phyloP scores from a whole-genome alignment of 139 green algal genomes.

The Desmodesmus armatus region DNA sequence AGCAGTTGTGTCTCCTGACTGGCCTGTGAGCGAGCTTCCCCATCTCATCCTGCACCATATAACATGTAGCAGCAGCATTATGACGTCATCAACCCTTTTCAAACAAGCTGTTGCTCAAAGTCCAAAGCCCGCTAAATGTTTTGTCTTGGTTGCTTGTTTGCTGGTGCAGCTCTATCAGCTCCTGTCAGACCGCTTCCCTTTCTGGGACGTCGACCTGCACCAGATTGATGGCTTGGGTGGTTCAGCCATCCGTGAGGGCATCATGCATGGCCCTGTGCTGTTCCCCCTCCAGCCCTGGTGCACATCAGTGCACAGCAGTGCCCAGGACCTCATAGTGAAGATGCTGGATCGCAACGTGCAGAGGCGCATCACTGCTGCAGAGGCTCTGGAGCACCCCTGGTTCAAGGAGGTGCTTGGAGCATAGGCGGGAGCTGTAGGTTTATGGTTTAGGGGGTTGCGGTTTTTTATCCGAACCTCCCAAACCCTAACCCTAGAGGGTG shows the following conservation, averaged over 20 bases:
- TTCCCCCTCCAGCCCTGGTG: constrained; percentile 67
- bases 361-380: constrained; percentile 57
- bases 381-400: constrained; percentile 60
- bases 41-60: too few relatives aligned
- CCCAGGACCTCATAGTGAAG: constrained; percentile 48
- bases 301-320: constrained; percentile 59
- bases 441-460: too few relatives aligned
- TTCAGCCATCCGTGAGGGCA: constrained; percentile 31
- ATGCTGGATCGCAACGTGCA: constrained; percentile 62
- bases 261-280: constrained; percentile 37
- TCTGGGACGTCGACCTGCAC: constrained; percentile 43
- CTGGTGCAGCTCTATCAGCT: constrained; percentile 53
- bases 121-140: too few relatives aligned
- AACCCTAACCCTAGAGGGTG: too few relatives aligned
- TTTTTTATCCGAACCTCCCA: too few relatives aligned
- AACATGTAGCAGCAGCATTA: too few relatives aligned
- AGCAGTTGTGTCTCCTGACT: background rate
- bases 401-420: constrained; percentile 35
- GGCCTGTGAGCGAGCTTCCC: too few relatives aligned
- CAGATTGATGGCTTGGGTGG: constrained; percentile 30
- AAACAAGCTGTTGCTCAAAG: too few relatives aligned
- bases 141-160: too few relatives aligned
- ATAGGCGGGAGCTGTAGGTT: too few relatives aligned
- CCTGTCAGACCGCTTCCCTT: constrained; percentile 58
- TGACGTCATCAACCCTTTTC: too few relatives aligned